These are phyloP conservation scores for Bisporella sp. DNA, from an alignment of 2,329 filamentous ascomycete species.

Conservation along the genomic window DNA sequence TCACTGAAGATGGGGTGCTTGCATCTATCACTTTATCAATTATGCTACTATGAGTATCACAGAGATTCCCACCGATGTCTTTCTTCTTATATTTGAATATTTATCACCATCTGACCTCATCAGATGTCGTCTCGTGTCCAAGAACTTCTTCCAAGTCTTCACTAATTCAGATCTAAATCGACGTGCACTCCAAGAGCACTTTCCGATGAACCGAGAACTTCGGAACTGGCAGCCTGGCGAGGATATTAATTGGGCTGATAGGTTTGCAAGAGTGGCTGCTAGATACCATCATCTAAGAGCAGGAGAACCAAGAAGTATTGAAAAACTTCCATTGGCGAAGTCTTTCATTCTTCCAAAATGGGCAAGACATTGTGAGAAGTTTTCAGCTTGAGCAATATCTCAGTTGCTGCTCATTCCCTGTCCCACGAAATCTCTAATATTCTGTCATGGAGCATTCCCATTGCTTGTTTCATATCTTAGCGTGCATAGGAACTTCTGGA, in stretches of 20 bases:
- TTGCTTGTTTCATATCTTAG: too few species aligned
- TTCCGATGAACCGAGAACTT: constrained; percentile 46
- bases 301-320: constrained; percentile 39
- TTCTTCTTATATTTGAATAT: constrained; percentile 44
- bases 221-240: constrained; percentile 23
- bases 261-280: constrained; percentile 43
- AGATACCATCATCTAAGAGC: constrained; percentile 47
- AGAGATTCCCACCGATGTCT: constrained; percentile 50
- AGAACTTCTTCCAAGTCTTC: constrained; percentile 42
- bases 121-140: constrained; percentile 44
- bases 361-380: constrained; percentile 18
- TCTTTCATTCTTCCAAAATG: constrained; percentile 23
- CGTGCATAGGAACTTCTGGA: too few species aligned
- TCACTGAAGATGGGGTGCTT: too few species aligned
- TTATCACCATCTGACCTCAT: constrained; percentile 44
- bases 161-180: constrained; percentile 38
- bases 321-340: constrained; percentile 37
- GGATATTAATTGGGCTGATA: constrained; percentile 30
- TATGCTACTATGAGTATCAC: constrained; percentile 30
- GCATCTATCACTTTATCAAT: background rate
- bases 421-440: too few species aligned
- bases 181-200: constrained; percentile 42
- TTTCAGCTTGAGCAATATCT: too few species aligned
- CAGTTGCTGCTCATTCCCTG: too few species aligned
- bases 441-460: too few species aligned